phyloP scores from a whole-genome alignment of 257 asterid species.

The Salvia rosmarinus region DNA sequence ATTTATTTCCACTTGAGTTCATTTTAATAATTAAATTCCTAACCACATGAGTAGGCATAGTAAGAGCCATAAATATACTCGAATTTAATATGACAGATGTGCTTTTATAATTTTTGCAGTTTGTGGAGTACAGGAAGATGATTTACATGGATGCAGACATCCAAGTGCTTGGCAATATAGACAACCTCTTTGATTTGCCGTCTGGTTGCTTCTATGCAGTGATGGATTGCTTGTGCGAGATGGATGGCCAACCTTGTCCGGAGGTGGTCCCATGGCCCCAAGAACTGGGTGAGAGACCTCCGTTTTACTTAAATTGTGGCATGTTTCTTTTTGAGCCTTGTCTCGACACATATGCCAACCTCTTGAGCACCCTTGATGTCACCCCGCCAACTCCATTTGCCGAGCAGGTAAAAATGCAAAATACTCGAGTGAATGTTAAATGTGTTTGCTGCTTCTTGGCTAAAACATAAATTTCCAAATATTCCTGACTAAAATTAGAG shows the following conservation, averaged over 20 bases:
- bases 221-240: constrained; percentile 55
- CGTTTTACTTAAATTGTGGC: constrained; percentile 50
- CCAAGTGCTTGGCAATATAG: constrained; percentile 55
- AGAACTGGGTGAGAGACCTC: constrained; percentile 44
- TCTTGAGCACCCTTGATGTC: constrained; percentile 41
- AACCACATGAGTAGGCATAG: neutral
- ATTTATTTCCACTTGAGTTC: neutral
- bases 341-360: constrained; percentile 40
- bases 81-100: neutral
- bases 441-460: neutral
- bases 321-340: constrained; percentile 53
- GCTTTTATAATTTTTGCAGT: constrained; percentile 34
- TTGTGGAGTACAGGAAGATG: constrained; percentile 55
- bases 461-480: neutral
- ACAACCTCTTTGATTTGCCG: constrained; percentile 49
- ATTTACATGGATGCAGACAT: constrained; percentile 56
- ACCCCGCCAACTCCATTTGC: constrained; percentile 54
- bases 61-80: neutral
- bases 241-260: constrained; percentile 33
- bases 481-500: neutral
- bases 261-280: constrained; percentile 48
- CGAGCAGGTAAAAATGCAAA: constrained; percentile 49
- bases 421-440: neutral
- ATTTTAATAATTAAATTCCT: neutral
- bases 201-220: constrained; percentile 48